Percentiles rank a stretch among this genome's conserved stretches.
Evolutionary conservation across 2,329 filamentous ascomycete genomes (phyloP).

Genomic region (Claviceps humidiphila): DNA sequence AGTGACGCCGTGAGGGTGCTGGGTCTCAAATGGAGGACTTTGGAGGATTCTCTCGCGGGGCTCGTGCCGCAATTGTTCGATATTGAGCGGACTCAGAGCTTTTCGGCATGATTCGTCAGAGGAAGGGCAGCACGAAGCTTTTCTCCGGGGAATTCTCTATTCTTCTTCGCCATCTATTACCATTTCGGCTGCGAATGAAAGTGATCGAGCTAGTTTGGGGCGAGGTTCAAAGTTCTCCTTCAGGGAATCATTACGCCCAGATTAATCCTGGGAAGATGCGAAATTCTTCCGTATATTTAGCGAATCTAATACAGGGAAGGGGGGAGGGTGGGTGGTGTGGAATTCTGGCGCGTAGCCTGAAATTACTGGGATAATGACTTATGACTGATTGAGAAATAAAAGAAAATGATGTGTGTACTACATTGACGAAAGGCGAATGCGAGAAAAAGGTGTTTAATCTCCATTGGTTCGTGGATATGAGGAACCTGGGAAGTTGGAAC

Average conservation of each 20-base stretch:
- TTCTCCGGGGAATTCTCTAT: too few relatives aligned
- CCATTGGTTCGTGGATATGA: too few relatives aligned
- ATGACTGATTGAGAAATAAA: neutral
- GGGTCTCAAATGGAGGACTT: conserved; percentile 33
- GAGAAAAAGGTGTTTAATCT: too few relatives aligned
- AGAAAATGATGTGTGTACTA: neutral
- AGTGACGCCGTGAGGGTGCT: conserved; percentile 34
- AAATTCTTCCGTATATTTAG: neutral
- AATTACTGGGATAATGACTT: neutral
- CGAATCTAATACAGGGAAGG: neutral
- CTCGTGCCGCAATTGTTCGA: conserved; percentile 25
- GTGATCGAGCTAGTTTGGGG: too few relatives aligned
- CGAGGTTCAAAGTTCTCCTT: too few relatives aligned
- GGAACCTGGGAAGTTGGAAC: too few relatives aligned
- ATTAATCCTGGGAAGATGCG: too few relatives aligned
- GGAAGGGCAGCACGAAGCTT: neutral
- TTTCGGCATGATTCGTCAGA: neutral
- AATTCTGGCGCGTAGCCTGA: neutral
- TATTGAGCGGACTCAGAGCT: conserved; percentile 7
- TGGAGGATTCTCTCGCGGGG: conserved; percentile 38
- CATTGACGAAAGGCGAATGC: neutral
- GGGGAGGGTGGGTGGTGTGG: neutral
- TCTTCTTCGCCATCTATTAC: neutral
- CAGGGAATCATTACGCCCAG: too few relatives aligned
- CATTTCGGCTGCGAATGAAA: too few relatives aligned